Evolutionary conservation across 331 rosid species (phyloP).

Genomic region (Pyrus hybrid): DNA sequence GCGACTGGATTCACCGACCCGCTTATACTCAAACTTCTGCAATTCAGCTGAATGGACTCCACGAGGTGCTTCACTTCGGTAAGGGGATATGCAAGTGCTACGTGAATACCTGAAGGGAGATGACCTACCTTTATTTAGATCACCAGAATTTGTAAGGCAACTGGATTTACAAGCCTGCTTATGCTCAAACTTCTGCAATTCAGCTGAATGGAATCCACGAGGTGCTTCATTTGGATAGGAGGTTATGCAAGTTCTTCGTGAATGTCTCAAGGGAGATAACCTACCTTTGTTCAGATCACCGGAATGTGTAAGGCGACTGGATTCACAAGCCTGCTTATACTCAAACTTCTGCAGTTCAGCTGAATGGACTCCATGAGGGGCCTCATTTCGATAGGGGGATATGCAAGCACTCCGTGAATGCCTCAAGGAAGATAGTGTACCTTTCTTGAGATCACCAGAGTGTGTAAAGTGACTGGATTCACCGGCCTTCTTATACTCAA

Average conservation of each 20-base stretch:
- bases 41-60: constrained; percentile 22
- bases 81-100: constrained; percentile 58
- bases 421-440: constrained; percentile 60
- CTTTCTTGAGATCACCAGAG: constrained; percentile 52
- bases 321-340: constrained; percentile 38
- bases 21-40: constrained; percentile 38
- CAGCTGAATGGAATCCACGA: constrained; percentile 16
- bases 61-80: constrained; percentile 30
- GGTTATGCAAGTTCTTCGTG: constrained; percentile 53
- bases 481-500: constrained; percentile 30
- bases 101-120: constrained; percentile 65
- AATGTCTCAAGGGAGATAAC: constrained; percentile 63
- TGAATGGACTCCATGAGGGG: constrained; percentile 7
- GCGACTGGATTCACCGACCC: constrained; percentile 37
- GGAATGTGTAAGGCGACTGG: constrained; percentile 41
- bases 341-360: constrained; percentile 37
- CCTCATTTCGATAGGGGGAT: constrained; percentile 54
- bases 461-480: constrained; percentile 43
- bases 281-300: constrained; percentile 50
- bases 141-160: constrained; percentile 44
- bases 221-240: constrained; percentile 47
- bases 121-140: constrained; percentile 39
- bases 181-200: constrained; percentile 31
- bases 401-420: constrained; percentile 51
- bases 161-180: constrained; percentile 40